A percentile compares a stretch with the other conserved stretches of the same genome.
Conservation (phyloP, 257 asterid genomes). For the Agastache rugosa region DNA sequence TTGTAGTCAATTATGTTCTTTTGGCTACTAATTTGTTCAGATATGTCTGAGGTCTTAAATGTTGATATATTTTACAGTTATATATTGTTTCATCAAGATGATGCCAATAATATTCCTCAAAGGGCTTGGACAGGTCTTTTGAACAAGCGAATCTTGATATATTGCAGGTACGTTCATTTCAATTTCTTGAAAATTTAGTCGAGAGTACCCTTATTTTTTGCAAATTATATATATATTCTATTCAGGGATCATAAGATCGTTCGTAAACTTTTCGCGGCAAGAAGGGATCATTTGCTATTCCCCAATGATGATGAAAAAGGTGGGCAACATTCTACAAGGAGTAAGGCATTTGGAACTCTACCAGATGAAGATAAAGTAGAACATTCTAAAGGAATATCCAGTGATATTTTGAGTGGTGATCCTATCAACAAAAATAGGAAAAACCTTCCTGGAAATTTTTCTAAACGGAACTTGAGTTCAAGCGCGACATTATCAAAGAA, state of each 20-base stretch:
- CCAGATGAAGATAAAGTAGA: slow-evolving; percentile 35
- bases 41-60: slow-evolving; percentile 33
- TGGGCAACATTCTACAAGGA: slow-evolving; percentile 46
- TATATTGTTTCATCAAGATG: slow-evolving; percentile 46
- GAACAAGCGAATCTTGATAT: slow-evolving; percentile 62
- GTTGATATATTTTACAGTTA: slow-evolving; percentile 44
- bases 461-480: slow-evolving; percentile 36
- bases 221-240: slow-evolving; percentile 27
- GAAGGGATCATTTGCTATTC: slow-evolving; percentile 72
- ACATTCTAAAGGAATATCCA: slow-evolving; percentile 29
- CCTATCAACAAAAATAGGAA: slow-evolving; percentile 35
- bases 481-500: slow-evolving; percentile 31
- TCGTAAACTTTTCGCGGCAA: slow-evolving; percentile 57
- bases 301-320: slow-evolving; percentile 47
- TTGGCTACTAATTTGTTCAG: slow-evolving; percentile 15
- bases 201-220: slow-evolving; percentile 7
- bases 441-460: slow-evolving; percentile 28
- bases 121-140: slow-evolving; percentile 79
- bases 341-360: slow-evolving; percentile 53
- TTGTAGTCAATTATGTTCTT: slow-evolving; percentile 22
- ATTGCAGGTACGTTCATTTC: slow-evolving; percentile 63
- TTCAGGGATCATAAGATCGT: slow-evolving; percentile 67
- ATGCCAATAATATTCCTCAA: slow-evolving; percentile 41
- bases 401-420: slow-evolving; percentile 32
- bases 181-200: slow-evolving; percentile 22